Evolutionary conservation across 768 basidiomycete genomes (phyloP).

Genomic region (Mycena crocata): DNA sequence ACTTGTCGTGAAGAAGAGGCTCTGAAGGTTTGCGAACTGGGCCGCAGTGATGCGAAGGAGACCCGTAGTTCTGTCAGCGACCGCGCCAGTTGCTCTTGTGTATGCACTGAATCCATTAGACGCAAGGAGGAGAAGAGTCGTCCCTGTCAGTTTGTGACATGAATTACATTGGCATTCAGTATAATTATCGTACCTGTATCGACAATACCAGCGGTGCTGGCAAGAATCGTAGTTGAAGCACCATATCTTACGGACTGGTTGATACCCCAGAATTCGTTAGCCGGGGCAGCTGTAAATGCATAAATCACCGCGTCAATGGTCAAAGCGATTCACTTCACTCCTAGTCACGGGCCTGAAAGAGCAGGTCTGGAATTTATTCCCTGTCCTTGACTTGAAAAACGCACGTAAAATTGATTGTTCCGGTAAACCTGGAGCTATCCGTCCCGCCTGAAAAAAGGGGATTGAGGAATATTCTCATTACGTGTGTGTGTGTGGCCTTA

Average conservation of each 20-base stretch:
- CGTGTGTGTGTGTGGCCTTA: background rate
- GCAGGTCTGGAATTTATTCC: background rate
- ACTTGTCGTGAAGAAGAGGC: constrained; percentile 50
- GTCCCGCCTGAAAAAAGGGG: constrained; percentile 40
- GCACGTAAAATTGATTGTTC: constrained; percentile 47
- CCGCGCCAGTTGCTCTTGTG: constrained; percentile 44
- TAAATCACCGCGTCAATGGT: too few species aligned
- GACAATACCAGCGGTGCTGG: constrained; percentile 52
- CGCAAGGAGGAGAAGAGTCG: constrained; percentile 51
- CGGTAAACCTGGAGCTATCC: constrained; percentile 41
- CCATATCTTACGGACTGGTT: constrained; percentile 53
- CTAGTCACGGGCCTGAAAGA: constrained; percentile 4
- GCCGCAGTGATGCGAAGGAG: constrained; percentile 5
- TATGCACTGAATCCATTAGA: constrained; percentile 45
- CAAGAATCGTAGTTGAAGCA: constrained; percentile 41
- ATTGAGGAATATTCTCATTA: background rate
- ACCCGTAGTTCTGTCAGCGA: constrained; percentile 36
- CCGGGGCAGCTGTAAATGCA: constrained; percentile 39
- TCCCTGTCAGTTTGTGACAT: constrained; percentile 26
- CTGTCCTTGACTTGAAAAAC: constrained; percentile 8
- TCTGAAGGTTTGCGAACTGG: constrained; percentile 40
- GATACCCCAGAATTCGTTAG: constrained; percentile 56
- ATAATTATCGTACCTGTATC: constrained; percentile 44
- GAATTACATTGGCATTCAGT: background rate
- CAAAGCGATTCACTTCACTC: constrained; percentile 26